Conservation (phyloP, 768 basidiomycete species). For the Serendipita sp. region DNA sequence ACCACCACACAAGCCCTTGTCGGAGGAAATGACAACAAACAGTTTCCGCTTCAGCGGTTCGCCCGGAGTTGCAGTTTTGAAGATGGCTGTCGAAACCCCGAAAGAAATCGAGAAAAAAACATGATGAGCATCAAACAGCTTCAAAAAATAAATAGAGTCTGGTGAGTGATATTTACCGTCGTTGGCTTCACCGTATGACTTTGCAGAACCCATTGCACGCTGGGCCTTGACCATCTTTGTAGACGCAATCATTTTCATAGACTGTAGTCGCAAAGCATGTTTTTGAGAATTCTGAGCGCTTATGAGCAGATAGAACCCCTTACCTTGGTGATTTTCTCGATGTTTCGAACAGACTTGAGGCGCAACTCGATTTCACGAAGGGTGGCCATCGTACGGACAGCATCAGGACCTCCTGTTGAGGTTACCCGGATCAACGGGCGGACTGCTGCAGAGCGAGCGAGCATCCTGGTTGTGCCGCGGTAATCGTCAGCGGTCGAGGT, state of each 20-base stretch:
- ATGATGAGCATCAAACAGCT: background rate
- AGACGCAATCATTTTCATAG: slow-evolving; percentile 99
- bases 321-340: slow-evolving; percentile 99
- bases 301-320: slow-evolving; percentile 14
- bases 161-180: slow-evolving; percentile 40
- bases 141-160: background rate
- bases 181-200: slow-evolving; percentile 86
- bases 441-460: slow-evolving; percentile 33
- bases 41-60: slow-evolving; percentile 57
- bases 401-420: slow-evolving; percentile 26
- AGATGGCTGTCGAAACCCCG: slow-evolving; percentile 50
- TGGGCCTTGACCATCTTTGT: slow-evolving; percentile 93
- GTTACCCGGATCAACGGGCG: slow-evolving; percentile 26
- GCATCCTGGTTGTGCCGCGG: slow-evolving; percentile 22
- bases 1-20: slow-evolving; percentile 99
- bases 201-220: slow-evolving; percentile 80
- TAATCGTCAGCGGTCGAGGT: background rate
- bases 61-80: slow-evolving; percentile 44
- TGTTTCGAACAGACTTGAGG: slow-evolving; percentile 91
- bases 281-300: background rate
- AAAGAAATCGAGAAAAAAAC: background rate
- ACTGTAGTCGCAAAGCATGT: slow-evolving; percentile 29
- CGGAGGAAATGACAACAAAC: slow-evolving; percentile 88
- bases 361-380: slow-evolving; percentile 94
- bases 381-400: slow-evolving; percentile 85